Evolutionary conservation across 768 basidiomycete species (phyloP).

Genomic region (Tephrocybe sp.): DNA sequence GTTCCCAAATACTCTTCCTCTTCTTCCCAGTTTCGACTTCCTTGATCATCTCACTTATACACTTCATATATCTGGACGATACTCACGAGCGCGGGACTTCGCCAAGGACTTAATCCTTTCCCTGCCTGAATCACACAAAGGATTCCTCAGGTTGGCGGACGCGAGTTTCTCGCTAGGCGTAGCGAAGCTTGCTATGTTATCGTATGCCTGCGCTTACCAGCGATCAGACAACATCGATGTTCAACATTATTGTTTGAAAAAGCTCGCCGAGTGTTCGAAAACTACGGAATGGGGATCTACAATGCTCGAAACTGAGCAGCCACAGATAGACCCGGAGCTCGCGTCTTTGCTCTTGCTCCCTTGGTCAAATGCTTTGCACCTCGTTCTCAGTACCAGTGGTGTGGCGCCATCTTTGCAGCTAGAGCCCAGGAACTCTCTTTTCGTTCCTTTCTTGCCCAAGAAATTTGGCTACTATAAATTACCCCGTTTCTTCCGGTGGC

Average conservation of each 20-base stretch:
- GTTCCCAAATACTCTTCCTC: slow-evolving; percentile 33
- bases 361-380: slow-evolving; percentile 40
- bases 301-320: slow-evolving; percentile 40
- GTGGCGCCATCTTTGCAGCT: slow-evolving; percentile 38
- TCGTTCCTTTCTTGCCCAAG: slow-evolving; percentile 27
- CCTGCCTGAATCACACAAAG: slow-evolving; percentile 38
- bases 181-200: slow-evolving; percentile 55
- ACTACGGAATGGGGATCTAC: slow-evolving; percentile 54
- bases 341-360: slow-evolving; percentile 33
- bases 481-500: slow-evolving; percentile 64
- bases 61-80: slow-evolving; percentile 36
- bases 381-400: slow-evolving; percentile 29
- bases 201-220: slow-evolving; percentile 48
- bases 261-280: slow-evolving; percentile 42
- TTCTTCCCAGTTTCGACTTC: slow-evolving; percentile 28
- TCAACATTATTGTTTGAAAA: slow-evolving; percentile 43
- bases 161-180: slow-evolving; percentile 31
- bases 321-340: slow-evolving; percentile 37
- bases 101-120: slow-evolving; percentile 30
- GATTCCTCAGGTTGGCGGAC: slow-evolving; percentile 53
- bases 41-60: slow-evolving; percentile 51
- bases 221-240: slow-evolving; percentile 36
- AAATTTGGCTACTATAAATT: slow-evolving; percentile 34
- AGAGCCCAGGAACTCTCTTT: slow-evolving; percentile 40
- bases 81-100: slow-evolving; percentile 32